phyloP scores from a whole-genome alignment of 352 stramenopile species.

The Globisporangium perplexum region DNA sequence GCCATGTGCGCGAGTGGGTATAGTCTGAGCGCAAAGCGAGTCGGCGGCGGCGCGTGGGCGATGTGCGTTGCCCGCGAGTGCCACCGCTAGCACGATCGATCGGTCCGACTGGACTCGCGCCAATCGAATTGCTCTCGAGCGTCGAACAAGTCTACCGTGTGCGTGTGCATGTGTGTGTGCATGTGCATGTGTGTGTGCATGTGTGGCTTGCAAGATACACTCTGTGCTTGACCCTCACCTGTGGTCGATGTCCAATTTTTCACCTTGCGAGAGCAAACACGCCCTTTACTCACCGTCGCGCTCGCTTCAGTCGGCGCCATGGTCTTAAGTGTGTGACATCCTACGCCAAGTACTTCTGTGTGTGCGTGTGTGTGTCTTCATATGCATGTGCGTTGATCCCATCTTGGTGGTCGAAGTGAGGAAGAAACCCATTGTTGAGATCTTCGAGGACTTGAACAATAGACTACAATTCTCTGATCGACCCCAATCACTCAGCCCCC shows the following conservation, averaged over 20 bases:
- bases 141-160: constrained; percentile 29
- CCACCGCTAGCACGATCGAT: constrained; percentile 25
- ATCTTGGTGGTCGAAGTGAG: constrained; percentile 51
- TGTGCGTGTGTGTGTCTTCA: constrained; percentile 2
- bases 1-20: constrained; percentile 60
- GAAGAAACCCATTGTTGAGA: constrained; percentile 73
- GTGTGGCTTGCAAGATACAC: constrained; percentile 61
- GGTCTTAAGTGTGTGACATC: constrained; percentile 79
- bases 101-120: constrained; percentile 12
- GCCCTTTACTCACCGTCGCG: constrained; percentile 70
- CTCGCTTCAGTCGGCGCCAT: constrained; percentile 49
- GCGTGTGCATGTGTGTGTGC: constrained; percentile 12
- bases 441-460: constrained; percentile 66
- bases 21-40: constrained; percentile 75
- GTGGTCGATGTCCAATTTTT: constrained; percentile 87
- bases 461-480: constrained; percentile 90
- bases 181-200: constrained; percentile 13
- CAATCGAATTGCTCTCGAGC: constrained; percentile 21
- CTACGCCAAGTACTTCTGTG: neutral
- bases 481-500: constrained; percentile 17
- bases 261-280: constrained; percentile 59
- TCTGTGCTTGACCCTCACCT: constrained; percentile 74
- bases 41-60: constrained; percentile 19
- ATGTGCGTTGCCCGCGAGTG: constrained; percentile 23
- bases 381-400: neutral